Evolutionary conservation across 441 rosid genomes (phyloP), one percentile per base, ranked within the genome.

Genomic region (Viola pubescens): DNA sequence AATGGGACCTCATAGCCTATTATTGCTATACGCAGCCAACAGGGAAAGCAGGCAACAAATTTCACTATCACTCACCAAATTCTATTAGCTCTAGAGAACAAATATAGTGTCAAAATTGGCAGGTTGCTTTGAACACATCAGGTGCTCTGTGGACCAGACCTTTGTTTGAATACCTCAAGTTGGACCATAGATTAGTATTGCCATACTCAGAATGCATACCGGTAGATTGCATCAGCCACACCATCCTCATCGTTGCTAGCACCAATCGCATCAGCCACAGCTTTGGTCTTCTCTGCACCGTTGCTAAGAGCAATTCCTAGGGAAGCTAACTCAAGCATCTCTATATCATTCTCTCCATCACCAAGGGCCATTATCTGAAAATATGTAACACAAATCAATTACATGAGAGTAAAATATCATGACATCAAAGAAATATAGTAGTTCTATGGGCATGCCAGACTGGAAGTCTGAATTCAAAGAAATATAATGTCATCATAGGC

Each of bases 311-410:
- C 96, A 52, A 90, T 58, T 52, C 95, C 98, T 3, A 80, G 75
- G 14, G 94, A 77, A 34, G 96, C 98, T 65, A 94, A 55, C 76
- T 89, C 81, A 41, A 89, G 95, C 97, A 90, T 90, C 80, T 88
- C 95, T 2, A 78, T 63, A 56, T 94, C 97, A 39, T 89, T 89
- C 76, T 94, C 98, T 26, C 97, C 98, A 58, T 86, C 98, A 4
- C 97, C 97, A 48, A 94, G 84, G 9, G 96, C 97, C 96, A 94
- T 85, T 64, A 89, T 74, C 97, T 90, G 82, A 57, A 51, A 45
- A 50, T 2, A 45, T 19, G 40, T 7, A 39, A 45, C 8, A 37
- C 49, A 12, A 52, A 59, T 56, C 58, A 59, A 56, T 48, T 41
- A 54, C 8, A 26, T 26, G 34, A 26, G 34, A 26, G 34, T 26